These are phyloP conservation scores for Tilletia setariae DNA, from an alignment of 1,284 basidiomycete genomes.

Conservation along the genomic window DNA sequence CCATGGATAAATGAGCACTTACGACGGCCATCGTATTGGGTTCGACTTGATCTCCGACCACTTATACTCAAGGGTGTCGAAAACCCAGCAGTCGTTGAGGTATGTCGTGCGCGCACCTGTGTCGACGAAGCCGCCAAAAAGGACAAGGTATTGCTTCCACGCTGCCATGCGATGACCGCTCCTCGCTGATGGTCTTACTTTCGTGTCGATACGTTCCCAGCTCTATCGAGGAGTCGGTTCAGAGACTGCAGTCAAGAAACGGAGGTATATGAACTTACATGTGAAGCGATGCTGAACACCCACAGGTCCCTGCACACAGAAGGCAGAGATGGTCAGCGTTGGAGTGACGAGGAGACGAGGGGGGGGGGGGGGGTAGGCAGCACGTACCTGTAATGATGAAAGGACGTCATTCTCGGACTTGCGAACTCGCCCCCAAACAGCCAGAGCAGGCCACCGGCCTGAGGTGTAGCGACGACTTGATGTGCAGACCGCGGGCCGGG, in stretches of 20 bases:
- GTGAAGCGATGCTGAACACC: constrained; percentile 44
- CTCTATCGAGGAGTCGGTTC: constrained; percentile 59
- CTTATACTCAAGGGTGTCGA: constrained; percentile 80
- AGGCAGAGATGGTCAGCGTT: not conserved
- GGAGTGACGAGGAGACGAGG: constrained; percentile 35
- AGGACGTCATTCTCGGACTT: constrained; percentile 76
- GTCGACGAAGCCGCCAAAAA: constrained; percentile 85
- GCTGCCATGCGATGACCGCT: constrained; percentile 81
- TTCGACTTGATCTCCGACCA: constrained; percentile 73
- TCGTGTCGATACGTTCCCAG: constrained; percentile 89
- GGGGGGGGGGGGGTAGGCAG: no score
- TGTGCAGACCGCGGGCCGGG: constrained; percentile 52
- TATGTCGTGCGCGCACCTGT: constrained; percentile 74
- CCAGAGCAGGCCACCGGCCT: constrained; percentile 52
- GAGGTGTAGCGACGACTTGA: constrained; percentile 45
- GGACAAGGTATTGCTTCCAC: constrained; percentile 81
- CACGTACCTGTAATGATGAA: constrained; percentile 86
- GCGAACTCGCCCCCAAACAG: constrained; percentile 59
- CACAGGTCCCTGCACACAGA: constrained; percentile 24
- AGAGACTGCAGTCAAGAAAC: constrained; percentile 64
- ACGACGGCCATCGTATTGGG: constrained; percentile 26
- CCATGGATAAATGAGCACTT: not conserved
- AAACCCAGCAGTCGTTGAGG: constrained; percentile 81
- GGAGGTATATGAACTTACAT: not conserved
- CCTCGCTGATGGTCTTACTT: constrained; percentile 73